Evolutionary conservation across 495 filamentous ascomycete species (phyloP).

Genomic region (Hypoxylon cercidicola): DNA sequence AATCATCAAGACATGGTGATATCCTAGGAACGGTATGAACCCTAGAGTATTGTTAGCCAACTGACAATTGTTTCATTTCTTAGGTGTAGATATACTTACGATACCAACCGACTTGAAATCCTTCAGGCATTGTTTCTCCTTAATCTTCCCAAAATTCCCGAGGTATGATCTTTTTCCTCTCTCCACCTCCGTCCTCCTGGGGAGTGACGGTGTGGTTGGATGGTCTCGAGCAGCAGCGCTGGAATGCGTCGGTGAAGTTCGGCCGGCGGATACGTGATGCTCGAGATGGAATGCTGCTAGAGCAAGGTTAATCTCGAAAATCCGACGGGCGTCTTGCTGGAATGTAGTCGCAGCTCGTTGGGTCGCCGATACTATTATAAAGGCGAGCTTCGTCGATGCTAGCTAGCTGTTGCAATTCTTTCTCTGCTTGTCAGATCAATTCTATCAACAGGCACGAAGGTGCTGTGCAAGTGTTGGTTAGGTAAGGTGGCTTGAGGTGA

Average conservation of each 20-base stretch:
- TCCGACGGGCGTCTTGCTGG: conserved; percentile 34
- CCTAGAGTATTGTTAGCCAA: conserved; percentile 61
- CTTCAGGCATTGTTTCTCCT: conserved; percentile 42
- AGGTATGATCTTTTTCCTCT: conserved; percentile 32
- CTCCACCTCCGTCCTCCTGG: conserved; percentile 56
- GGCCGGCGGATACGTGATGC: conserved; percentile 22
- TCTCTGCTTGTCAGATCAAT: conserved; percentile 40
- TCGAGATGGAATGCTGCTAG: conserved; percentile 42
- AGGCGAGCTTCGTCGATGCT: conserved; percentile 21
- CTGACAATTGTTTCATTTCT: background rate
- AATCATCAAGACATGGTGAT: conserved; percentile 99
- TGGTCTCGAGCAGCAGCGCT: conserved; percentile 39
- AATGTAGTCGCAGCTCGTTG: conserved; percentile 25
- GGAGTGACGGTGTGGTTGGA: conserved; percentile 49
- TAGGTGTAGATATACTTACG: conserved; percentile 47
- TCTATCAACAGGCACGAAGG: conserved; percentile 25
- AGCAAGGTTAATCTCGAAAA: conserved; percentile 42
- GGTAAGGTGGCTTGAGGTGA: conserved; percentile 20
- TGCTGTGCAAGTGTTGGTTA: conserved; percentile 14
- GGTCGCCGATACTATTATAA: conserved; percentile 27
- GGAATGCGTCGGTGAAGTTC: conserved; percentile 35
- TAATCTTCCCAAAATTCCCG: conserved; percentile 34
- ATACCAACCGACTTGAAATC: conserved; percentile 59
- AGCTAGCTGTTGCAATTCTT: conserved; percentile 7
- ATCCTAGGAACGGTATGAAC: conserved; percentile 93